Evolutionary conservation across 1,284 basidiomycete genomes (phyloP).

Genomic region (Boletus semigastroideus): DNA sequence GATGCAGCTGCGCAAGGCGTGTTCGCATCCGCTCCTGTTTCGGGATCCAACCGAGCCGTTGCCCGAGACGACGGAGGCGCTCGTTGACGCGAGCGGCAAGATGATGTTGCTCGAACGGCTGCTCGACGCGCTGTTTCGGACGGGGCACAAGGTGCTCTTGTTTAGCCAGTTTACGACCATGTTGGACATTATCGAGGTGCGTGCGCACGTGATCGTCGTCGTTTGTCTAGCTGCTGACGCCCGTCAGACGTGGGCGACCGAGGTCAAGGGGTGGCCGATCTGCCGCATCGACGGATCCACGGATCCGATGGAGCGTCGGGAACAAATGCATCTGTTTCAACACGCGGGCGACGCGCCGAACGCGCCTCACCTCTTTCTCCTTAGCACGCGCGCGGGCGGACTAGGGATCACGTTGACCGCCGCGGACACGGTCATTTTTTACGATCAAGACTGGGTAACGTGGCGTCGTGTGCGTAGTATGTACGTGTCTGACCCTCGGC

Average conservation of each 20-base stretch:
- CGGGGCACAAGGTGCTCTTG: slow-evolving; percentile 87
- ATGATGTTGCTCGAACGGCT: slow-evolving; percentile 94
- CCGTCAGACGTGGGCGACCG: slow-evolving; percentile 77
- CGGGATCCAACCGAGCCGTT: slow-evolving; percentile 77
- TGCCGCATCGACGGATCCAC: slow-evolving; percentile 93
- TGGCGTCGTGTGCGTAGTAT: too few species aligned
- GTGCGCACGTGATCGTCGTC: slow-evolving; percentile 16
- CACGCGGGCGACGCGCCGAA: slow-evolving; percentile 60
- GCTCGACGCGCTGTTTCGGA: slow-evolving; percentile 79
- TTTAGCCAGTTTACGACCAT: slow-evolving; percentile 97
- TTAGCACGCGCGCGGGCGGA: slow-evolving; percentile 92
- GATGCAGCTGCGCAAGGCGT: slow-evolving; percentile 95
- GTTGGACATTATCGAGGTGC: slow-evolving; percentile 90
- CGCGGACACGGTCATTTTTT: slow-evolving; percentile 94
- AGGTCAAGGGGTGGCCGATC: slow-evolving; percentile 77
- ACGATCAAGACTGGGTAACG: slow-evolving; percentile 89
- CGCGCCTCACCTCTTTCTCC: slow-evolving; percentile 80
- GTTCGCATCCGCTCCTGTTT: slow-evolving; percentile 92
- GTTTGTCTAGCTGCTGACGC: not conserved
- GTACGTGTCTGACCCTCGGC: too few species aligned
- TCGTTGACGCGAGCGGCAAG: slow-evolving; percentile 89
- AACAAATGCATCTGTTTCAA: slow-evolving; percentile 88
- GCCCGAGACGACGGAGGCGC: slow-evolving; percentile 48
- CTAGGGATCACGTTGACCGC: slow-evolving; percentile 90
- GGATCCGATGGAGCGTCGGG: slow-evolving; percentile 72